Conservation (phyloP, 2,329 filamentous ascomycete species). For the Macrophomina tecta region DNA sequence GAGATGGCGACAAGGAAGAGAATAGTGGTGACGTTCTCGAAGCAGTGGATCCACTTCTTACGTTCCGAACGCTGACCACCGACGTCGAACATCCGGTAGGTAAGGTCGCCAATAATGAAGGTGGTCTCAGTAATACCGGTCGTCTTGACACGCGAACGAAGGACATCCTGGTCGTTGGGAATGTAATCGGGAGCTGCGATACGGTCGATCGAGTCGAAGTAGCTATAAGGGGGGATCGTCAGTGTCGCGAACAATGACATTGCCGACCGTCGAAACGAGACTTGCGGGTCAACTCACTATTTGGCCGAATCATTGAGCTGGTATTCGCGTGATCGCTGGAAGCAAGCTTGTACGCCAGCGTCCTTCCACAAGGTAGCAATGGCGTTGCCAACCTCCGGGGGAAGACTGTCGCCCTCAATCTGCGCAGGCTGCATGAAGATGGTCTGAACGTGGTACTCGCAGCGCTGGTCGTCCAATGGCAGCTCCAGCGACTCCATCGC, state of each 20-base stretch:
- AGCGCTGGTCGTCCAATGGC: slow-evolving; percentile 86
- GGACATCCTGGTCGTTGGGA: slow-evolving; percentile 92
- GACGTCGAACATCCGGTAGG: slow-evolving; percentile 97
- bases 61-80: slow-evolving; percentile 94
- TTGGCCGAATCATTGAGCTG: slow-evolving; percentile 94
- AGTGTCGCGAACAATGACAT: neutral
- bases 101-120: slow-evolving; percentile 92
- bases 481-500: slow-evolving; percentile 75
- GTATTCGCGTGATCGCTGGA: slow-evolving; percentile 94
- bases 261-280: neutral
- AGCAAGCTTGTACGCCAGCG: slow-evolving; percentile 89
- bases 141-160: slow-evolving; percentile 95
- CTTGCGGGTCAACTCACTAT: slow-evolving; percentile 70
- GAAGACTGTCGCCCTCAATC: slow-evolving; percentile 92
- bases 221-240: slow-evolving; percentile 59
- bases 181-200: slow-evolving; percentile 92
- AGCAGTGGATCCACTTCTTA: slow-evolving; percentile 99
- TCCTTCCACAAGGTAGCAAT: slow-evolving; percentile 95
- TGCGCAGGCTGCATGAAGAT: slow-evolving; percentile 98
- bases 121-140: slow-evolving; percentile 97
- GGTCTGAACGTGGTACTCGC: slow-evolving; percentile 97
- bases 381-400: slow-evolving; percentile 91
- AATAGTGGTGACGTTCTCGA: slow-evolving; percentile 96
- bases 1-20: slow-evolving; percentile 97
- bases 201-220: slow-evolving; percentile 93